Evolutionary conservation across 768 basidiomycete genomes (phyloP).

Genomic region (Pleurotus eryngii): DNA sequence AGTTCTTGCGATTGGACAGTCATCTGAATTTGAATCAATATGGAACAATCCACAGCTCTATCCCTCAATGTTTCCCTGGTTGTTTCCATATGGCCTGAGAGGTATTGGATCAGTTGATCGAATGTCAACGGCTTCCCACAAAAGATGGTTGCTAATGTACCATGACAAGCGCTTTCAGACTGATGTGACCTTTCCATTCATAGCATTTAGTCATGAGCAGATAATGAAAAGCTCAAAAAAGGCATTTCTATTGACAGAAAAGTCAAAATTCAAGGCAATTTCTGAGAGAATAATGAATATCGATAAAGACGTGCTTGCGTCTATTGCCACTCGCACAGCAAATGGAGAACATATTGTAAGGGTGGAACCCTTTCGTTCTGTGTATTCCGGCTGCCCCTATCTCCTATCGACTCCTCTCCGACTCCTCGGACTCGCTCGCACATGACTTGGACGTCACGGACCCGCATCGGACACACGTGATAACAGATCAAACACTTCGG

Average conservation of each 20-base stretch:
- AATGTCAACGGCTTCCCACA: constrained; percentile 21
- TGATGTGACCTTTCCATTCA: constrained; percentile 31
- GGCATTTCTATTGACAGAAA: constrained; percentile 15
- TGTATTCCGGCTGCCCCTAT: no score
- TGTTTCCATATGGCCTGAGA: constrained; percentile 38
- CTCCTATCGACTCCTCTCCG: no score
- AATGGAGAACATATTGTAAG: constrained; percentile 7
- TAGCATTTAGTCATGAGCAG: constrained; percentile 37
- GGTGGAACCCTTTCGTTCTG: no score
- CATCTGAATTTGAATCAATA: constrained; percentile 20
- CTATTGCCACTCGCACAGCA: constrained; percentile 6
- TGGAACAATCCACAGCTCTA: constrained; percentile 31
- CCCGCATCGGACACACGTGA: no score
- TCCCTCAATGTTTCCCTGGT: constrained; percentile 36
- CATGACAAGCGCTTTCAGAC: constrained; percentile 37
- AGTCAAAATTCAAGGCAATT: constrained; percentile 15
- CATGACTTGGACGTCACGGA: no score
- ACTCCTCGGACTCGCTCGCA: no score
- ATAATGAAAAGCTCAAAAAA: constrained; percentile 18
- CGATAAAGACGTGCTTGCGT: constrained; percentile 10
- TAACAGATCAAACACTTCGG: no score
- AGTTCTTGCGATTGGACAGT: constrained; percentile 26
- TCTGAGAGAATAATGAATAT: constrained; percentile 12
- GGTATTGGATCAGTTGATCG: constrained; percentile 22
- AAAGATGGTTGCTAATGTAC: constrained; percentile 30